Evolutionary conservation across 2,329 filamentous ascomycete genomes (phyloP).

Genomic region (Fusarium compactum): DNA sequence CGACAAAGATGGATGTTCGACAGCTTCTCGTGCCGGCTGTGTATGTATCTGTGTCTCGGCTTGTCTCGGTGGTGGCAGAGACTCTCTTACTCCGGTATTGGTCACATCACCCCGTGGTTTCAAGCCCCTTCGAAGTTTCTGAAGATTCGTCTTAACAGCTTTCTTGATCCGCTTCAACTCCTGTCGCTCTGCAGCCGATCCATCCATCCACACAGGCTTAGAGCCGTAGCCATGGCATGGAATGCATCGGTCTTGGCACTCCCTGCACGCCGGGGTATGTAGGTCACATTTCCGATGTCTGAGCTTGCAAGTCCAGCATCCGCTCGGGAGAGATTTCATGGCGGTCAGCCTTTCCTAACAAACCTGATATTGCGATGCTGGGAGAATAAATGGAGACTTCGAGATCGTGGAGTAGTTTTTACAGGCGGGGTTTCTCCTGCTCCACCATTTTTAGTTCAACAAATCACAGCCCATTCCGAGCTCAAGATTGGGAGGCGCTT

Average conservation of each 20-base stretch:
- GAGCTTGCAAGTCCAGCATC: conserved; percentile 9
- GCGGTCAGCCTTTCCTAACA: no score
- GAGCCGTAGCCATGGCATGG: neutral
- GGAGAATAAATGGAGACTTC: no score
- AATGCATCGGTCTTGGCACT: neutral
- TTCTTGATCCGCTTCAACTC: neutral
- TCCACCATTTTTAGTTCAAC: no score
- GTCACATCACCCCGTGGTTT: no score
- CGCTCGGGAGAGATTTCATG: neutral
- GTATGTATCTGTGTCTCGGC: rapidly evolving
- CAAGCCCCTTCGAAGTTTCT: neutral
- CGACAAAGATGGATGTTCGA: neutral
- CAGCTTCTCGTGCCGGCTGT: neutral
- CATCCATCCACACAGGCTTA: conserved; percentile 2
- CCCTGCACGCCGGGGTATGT: neutral
- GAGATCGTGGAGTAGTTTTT: no score
- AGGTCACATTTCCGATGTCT: conserved; percentile 7
- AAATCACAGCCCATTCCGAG: no score
- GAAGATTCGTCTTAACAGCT: neutral
- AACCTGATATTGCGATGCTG: no score
- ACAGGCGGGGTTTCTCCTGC: no score
- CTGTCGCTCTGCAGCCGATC: neutral
- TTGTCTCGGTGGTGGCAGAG: neutral
- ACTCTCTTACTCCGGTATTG: no score
- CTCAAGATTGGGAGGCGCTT: neutral